Evolutionary conservation across 768 basidiomycete genomes (phyloP).

Genomic region (Tricholoma matsutake): DNA sequence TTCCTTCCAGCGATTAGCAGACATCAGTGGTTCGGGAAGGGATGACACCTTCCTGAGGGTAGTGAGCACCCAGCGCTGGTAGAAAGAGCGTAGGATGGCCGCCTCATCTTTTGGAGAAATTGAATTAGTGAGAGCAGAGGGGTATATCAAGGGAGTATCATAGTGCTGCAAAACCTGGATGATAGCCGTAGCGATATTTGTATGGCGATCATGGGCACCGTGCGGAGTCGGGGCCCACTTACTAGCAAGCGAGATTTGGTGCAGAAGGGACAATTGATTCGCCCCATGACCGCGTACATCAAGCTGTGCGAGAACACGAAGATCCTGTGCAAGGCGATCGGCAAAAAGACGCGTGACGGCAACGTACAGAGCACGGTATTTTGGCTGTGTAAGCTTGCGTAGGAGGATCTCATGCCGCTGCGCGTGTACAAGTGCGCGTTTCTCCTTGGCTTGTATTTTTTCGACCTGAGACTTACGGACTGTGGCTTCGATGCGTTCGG

Average conservation of each 20-base stretch:
- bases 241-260: conserved; percentile 50
- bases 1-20: conserved; percentile 52
- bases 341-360: conserved; percentile 61
- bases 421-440: conserved; percentile 20
- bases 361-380: conserved; percentile 62
- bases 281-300: conserved; percentile 29
- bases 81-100: conserved; percentile 49
- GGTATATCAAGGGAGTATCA: conserved; percentile 22
- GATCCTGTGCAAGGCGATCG: conserved; percentile 47
- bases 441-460: conserved; percentile 21
- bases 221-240: conserved; percentile 72
- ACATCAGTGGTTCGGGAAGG: conserved; percentile 64
- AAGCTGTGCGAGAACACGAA: conserved; percentile 35
- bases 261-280: conserved; percentile 30
- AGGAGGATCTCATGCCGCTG: conserved; percentile 34
- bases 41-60: conserved; percentile 45
- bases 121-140: conserved; percentile 32
- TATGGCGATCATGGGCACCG: conserved; percentile 57
- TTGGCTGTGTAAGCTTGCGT: conserved; percentile 41
- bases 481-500: conserved; percentile 21
- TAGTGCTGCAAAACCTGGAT: conserved; percentile 46
- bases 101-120: conserved; percentile 28
- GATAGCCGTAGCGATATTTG: conserved; percentile 65
- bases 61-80: conserved; percentile 57
- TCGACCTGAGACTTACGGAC: conserved; percentile 14